Evolutionary conservation across 2,329 filamentous ascomycete species (phyloP).

Genomic region (Lachnellula arida): DNA sequence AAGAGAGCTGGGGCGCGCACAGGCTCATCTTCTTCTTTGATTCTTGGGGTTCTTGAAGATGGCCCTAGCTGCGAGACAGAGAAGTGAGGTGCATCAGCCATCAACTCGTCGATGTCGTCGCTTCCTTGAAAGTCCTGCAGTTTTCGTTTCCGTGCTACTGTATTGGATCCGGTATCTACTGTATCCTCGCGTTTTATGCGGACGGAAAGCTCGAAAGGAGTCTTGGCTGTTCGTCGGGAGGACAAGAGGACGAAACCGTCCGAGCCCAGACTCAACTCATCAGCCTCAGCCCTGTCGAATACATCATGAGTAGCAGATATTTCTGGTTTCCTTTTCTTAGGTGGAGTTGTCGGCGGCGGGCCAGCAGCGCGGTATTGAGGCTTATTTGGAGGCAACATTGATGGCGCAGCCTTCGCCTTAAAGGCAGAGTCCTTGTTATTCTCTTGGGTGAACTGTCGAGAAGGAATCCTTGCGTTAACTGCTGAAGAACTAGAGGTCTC

Average conservation of each 20-base stretch:
- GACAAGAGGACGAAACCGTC: constrained; percentile 23
- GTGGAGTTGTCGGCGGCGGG: background rate
- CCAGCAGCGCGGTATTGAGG: background rate
- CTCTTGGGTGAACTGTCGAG: background rate
- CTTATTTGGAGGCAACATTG: background rate
- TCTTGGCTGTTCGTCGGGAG: constrained; percentile 12
- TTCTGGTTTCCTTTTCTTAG: background rate
- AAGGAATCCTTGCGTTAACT: background rate
- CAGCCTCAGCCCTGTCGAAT: constrained; percentile 19
- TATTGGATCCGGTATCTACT: background rate
- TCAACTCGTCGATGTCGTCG: constrained; percentile 10
- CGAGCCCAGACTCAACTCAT: constrained; percentile 25
- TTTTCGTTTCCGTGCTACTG: constrained; percentile 15
- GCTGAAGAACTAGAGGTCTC: background rate
- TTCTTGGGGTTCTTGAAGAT: constrained; percentile 1
- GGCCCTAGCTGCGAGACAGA: background rate
- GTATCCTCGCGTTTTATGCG: constrained; percentile 18
- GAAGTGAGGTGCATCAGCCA: constrained; percentile 1
- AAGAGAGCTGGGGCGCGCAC: background rate
- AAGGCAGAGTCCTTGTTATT: background rate
- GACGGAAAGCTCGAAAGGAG: constrained; percentile 4
- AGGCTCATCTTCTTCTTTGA: constrained; percentile 3
- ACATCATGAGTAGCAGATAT: background rate
- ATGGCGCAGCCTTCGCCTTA: background rate
- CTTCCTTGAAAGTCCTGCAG: constrained; percentile 10